Evolutionary conservation across 306 rosid genomes (phyloP), one percentile per base, ranked within the genome.

Genomic region (Vicia sativa): DNA sequence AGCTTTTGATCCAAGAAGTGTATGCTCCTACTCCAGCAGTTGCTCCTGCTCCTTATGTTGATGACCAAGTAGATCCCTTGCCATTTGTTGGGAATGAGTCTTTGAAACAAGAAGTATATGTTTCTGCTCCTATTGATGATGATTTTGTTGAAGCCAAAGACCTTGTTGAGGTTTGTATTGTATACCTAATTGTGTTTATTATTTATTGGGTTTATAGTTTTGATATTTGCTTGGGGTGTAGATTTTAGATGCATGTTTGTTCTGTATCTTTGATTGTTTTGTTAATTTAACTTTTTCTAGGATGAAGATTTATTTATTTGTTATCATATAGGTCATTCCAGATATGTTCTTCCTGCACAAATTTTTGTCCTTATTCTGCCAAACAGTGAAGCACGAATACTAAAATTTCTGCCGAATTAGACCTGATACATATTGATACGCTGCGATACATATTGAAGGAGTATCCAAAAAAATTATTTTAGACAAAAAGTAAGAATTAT

Each of bases 111-210:
- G 14, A 18, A 4, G 78, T 44, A 29, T 11, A 56, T 35, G 38
- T 9, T 7, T 34, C 9, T 11, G 38, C 9, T 14, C n/a, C 57
- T 15, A 37, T 2, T 31, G 60, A 1, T 42, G 70, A 39, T 59
- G 77, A 57, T 3, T 65, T 7, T 72, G 28, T 79, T 48, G 91
- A 86, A 70, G 56, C 70, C 2, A 37, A 66, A 5, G 87, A 84
- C 63, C 78, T 86, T 5, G 58, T 21, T 7, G 10, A 41, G 97
- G 99, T 95, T 78, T 48, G 77, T 77, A 42, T 14, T 18, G 3
- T 18, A 4, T 71, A 43, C 23, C 45, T 2, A 26, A 37, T 28
- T 37, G 25, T 21, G 45, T 16, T 48, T 60, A 14, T 2, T 6
- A 63, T 72, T 11, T 34, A 19, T 21, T 34, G 28, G 60, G 10